Evolutionary conservation across 352 stramenopile genomes (phyloP), one percentile per base, ranked within the genome.

Genomic region (Thraustochytrium striatum): DNA sequence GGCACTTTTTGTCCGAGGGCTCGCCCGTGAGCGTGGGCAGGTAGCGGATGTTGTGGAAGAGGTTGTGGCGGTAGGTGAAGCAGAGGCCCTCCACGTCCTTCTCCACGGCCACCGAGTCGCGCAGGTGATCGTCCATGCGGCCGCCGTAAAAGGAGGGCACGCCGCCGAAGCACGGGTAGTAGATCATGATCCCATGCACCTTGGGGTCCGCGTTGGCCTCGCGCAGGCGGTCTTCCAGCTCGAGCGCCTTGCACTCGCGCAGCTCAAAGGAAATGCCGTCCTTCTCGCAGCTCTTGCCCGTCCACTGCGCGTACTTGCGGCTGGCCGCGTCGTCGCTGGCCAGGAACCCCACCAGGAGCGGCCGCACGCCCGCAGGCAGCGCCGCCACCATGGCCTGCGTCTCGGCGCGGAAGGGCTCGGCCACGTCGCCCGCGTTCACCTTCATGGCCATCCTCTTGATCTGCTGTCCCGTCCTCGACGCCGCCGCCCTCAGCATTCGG

Each of bases 261-360:
- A 99, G 86, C 85, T 98, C 94, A 87, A 98, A 99, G 25, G 91
- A 90, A 83, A 99, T 96, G 72, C 94, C 94, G 83, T 98, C 95
- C 69, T 89, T 90, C 19, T 86, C 84, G 84, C 94, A 98, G 39
- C 94, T 93, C 61, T 95, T 94, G 72, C 92, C 91, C 7, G 94
- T 98, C 94, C 94, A 98, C 86, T 98, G 92, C 61, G 94, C 94
- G 85, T 98, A 98, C 83, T 97, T 95, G 72, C 92, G 91, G 58
- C 93, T 94, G 19, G 93, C 88, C 13, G 92, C 92, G 84, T 98
- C 94, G 53, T 91, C 93, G 84, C 98, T 97, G 35, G 94, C 95
- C 52, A 98, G 85, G 62, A 98, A 86, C 7, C 89, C 91, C 52
- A 96, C 89, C 52, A 96, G 87, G 82, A 93, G 93, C 36, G 91